Conservation (phyloP, 2,329 filamentous ascomycete species). For the Orbilia brochopaga region DNA sequence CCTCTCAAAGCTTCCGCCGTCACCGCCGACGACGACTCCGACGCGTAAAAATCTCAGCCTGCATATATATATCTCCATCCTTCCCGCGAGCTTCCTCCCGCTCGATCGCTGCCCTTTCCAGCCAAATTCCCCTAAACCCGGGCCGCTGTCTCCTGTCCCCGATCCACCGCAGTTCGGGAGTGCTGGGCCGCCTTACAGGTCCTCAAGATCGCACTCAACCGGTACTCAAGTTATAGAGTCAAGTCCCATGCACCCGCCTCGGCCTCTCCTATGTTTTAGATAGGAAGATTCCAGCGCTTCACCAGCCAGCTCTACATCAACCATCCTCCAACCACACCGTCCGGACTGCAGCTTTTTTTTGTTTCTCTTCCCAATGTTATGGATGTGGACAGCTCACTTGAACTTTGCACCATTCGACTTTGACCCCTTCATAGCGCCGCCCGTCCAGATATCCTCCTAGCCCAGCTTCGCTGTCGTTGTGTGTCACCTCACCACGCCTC, state of each 20-base stretch:
- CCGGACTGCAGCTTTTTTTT: no score
- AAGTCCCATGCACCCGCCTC: slow-evolving; percentile 17
- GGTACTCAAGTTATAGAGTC: no score
- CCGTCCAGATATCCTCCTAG: slow-evolving; percentile 40
- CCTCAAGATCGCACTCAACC: no score
- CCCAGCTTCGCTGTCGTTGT: slow-evolving; percentile 32
- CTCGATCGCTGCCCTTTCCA: not conserved
- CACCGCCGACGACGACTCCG: not conserved
- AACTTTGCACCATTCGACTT: slow-evolving; percentile 51
- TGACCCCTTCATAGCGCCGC: slow-evolving; percentile 50
- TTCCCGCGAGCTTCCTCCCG: not conserved
- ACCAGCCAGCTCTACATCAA: slow-evolving; percentile 45
- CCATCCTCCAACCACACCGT: slow-evolving; percentile 20
- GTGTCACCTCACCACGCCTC: slow-evolving; percentile 32
- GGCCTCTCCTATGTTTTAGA: slow-evolving; percentile 50
- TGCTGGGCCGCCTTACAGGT: no score
- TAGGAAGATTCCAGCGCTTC: slow-evolving; percentile 37
- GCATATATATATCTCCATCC: no score
- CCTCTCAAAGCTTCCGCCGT: not conserved
- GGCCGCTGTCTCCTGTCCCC: slow-evolving; percentile 13
- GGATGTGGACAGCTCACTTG: slow-evolving; percentile 50
- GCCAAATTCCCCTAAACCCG: not conserved
- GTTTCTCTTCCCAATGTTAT: slow-evolving; percentile 51
- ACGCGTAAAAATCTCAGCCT: not conserved
- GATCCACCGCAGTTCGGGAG: slow-evolving; percentile 41